Base-by-base conservation (phyloP, 805 yeast species). In the Spathaspora girioi region DNA sequence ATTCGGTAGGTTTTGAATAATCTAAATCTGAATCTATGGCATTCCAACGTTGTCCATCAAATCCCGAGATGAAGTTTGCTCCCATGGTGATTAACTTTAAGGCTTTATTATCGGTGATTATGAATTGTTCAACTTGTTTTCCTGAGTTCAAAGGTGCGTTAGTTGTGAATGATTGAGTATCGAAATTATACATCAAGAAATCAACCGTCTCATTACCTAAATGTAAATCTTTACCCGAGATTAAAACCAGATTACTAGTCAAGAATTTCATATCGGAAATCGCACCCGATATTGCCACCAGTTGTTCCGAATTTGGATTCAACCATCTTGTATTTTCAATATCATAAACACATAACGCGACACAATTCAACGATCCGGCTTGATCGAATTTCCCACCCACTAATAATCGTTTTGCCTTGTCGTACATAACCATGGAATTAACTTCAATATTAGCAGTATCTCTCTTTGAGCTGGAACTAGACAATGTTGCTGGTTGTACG, bases 341-440 rank as follows among this genome's bases (percentile, higher is more conserved):
- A 58, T 85, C 84, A 62, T 80, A 89, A 35, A 85, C 68, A 64
- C 97, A 91, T 38, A 92, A 66, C 1, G 81, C 77, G 2, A 73
- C 64, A 66, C 97, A 91, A 23, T 69, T 65, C 31, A 78, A 67
- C 4, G 80, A 69, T 0, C 86, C 84, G 1, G 87, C 84, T 18
- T 73, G 63, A 18, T 75, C 77, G 62, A 88, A 90, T 43, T 78
- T 73, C 20, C 97, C 97, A 40, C 87, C 96, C 11, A 88, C 88
- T 29, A 84, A 72, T 26, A 90, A 67, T 47, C 62, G 57, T n/a
- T 61, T 56, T 5, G 57, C 62, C 23, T 61, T 59, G 43, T 70
- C 75, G 52, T 67, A 66, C 35, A 64, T 61, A 4, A 64, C 76
- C 49, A 75, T 58, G 5, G 75, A 57, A 50, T 68, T 72, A n/a